These are phyloP conservation scores for Baorangia bicolor DNA, from an alignment of 768 basidiomycete species.

Conservation along the genomic window DNA sequence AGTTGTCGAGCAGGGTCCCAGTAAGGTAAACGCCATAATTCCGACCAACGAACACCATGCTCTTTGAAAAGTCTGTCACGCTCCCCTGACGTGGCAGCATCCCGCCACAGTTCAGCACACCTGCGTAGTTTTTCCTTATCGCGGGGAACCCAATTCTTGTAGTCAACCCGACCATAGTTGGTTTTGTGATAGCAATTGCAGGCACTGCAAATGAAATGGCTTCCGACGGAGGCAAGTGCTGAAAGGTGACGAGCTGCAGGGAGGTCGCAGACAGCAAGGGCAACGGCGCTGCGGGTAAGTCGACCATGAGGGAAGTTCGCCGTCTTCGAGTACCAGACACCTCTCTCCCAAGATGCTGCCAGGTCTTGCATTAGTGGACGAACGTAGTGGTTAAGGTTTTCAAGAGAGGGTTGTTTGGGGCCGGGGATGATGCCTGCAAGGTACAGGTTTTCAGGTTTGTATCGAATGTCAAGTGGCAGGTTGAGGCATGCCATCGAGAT, in stretches of 20 bases:
- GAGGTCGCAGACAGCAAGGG: slow-evolving; percentile 36
- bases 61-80: slow-evolving; percentile 4
- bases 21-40: slow-evolving; percentile 25
- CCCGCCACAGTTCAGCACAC: slow-evolving; percentile 15
- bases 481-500: slow-evolving; percentile 26
- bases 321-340: slow-evolving; percentile 25
- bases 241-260: slow-evolving; percentile 32
- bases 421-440: slow-evolving; percentile 38
- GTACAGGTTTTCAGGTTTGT: slow-evolving; percentile 40
- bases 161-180: slow-evolving; percentile 6
- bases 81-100: slow-evolving; percentile 2
- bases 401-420: slow-evolving; percentile 32
- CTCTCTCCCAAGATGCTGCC: slow-evolving; percentile 27
- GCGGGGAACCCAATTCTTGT: slow-evolving; percentile 12
- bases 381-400: slow-evolving; percentile 37
- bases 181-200: slow-evolving; percentile 28
- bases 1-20: slow-evolving; percentile 23
- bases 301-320: slow-evolving; percentile 17
- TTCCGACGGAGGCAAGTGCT: slow-evolving; percentile 12
- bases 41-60: slow-evolving; percentile 21
- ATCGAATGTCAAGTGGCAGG: slow-evolving; percentile 34
- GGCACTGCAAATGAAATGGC: slow-evolving; percentile 31
- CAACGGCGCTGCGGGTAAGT: slow-evolving; percentile 24
- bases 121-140: slow-evolving; percentile 5
- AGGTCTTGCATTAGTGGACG: slow-evolving; percentile 37